Percentiles rank a stretch among this genome's conserved stretches.
These are phyloP conservation scores for Boletus vinaceobasis DNA, from an alignment of 768 basidiomycete species.

Conservation along the genomic window DNA sequence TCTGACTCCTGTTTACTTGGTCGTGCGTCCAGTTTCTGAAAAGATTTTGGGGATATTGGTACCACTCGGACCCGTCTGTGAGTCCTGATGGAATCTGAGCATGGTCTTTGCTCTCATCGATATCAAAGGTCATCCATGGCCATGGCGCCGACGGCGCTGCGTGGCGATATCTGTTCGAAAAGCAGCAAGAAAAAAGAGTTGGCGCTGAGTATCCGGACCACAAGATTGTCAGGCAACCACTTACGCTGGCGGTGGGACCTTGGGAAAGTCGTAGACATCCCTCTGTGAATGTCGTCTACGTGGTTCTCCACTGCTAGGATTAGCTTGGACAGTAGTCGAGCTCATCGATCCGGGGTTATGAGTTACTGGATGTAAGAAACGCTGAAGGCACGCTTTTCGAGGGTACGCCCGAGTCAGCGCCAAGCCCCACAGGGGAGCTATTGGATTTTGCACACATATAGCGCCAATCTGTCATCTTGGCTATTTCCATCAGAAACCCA, in stretches of 20 bases:
- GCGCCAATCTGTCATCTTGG: not conserved
- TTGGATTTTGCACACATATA: not conserved
- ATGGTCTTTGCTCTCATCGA: constrained; percentile 6
- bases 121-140: constrained; percentile 37
- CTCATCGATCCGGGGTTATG: constrained; percentile 7
- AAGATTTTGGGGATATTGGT: constrained; percentile 45
- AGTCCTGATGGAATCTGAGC: not conserved
- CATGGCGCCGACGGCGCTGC: constrained; percentile 39
- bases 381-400: not conserved
- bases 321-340: not conserved
- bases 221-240: not conserved
- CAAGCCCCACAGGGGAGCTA: not conserved
- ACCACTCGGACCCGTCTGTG: constrained; percentile 22
- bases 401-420: not conserved
- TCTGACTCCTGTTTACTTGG: constrained; percentile 38
- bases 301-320: not conserved
- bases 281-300: not conserved
- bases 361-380: not conserved
- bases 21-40: constrained; percentile 53
- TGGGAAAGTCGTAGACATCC: constrained; percentile 1
- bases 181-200: not conserved
- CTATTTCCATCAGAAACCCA: constrained; percentile 17
- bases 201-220: not conserved
- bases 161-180: constrained; percentile 27
- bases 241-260: constrained; percentile 22